These are phyloP conservation scores for Huntiella moniliformis DNA, from an alignment of 2,329 filamentous ascomycete genomes.

Conservation along the genomic window DNA sequence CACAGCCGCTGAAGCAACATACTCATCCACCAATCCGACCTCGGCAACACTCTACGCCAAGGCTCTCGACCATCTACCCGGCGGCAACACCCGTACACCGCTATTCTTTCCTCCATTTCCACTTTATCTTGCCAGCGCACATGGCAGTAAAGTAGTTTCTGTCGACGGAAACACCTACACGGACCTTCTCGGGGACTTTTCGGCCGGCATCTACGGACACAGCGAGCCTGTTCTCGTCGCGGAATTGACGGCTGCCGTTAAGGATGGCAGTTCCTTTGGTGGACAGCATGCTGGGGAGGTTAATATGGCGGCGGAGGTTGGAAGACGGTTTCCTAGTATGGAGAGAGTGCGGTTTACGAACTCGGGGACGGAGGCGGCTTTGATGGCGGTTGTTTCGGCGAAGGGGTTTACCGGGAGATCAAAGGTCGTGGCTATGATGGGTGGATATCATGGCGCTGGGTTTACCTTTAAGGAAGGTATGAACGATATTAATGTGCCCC, in stretches of 20 bases:
- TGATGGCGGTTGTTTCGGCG: slow-evolving; percentile 37
- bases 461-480: slow-evolving; percentile 12
- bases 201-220: slow-evolving; percentile 48
- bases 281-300: slow-evolving; percentile 32
- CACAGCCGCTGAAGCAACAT: slow-evolving; percentile 2
- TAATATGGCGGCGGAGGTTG: slow-evolving; percentile 31
- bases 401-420: slow-evolving; percentile 25
- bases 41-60: not conserved
- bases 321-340: slow-evolving; percentile 29
- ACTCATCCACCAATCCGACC: not conserved
- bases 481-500: slow-evolving; percentile 25
- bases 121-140: slow-evolving; percentile 13
- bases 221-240: slow-evolving; percentile 34
- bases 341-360: slow-evolving; percentile 43
- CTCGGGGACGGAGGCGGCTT: slow-evolving; percentile 46
- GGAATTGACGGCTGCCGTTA: slow-evolving; percentile 27
- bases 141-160: slow-evolving; percentile 18
- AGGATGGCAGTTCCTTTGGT: slow-evolving; percentile 35
- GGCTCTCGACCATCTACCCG: slow-evolving; percentile 17
- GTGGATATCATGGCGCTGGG: slow-evolving; percentile 21
- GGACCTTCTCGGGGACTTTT: slow-evolving; percentile 45
- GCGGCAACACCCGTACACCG: slow-evolving; percentile 28
- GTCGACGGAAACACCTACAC: slow-evolving; percentile 27
- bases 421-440: slow-evolving; percentile 32
- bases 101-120: slow-evolving; percentile 27